Conservation (phyloP, 2,329 filamentous ascomycete genomes). For the Pseudomassariella vexata region DNA sequence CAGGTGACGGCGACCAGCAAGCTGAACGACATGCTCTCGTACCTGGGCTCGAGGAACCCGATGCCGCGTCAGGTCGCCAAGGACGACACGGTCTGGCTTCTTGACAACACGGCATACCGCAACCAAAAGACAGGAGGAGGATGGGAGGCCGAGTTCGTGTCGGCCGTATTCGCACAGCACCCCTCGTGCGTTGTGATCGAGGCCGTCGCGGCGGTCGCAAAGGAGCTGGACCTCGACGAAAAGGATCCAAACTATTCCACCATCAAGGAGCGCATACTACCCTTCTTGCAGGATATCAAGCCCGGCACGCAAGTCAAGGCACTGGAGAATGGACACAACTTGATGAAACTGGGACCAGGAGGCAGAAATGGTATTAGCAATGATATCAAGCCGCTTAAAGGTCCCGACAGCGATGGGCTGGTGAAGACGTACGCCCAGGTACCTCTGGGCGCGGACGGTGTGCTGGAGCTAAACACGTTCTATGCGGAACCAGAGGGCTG, state of each 20-base stretch:
- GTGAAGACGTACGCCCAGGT: constrained; percentile 44
- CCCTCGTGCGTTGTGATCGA: constrained; percentile 62
- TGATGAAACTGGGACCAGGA: constrained; percentile 60
- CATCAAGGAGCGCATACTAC: constrained; percentile 63
- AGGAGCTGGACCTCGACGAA: constrained; percentile 60
- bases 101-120: constrained; percentile 83
- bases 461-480: constrained; percentile 61
- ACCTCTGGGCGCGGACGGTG: constrained; percentile 45
- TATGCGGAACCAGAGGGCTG: constrained; percentile 76
- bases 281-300: constrained; percentile 72
- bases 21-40: constrained; percentile 38
- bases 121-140: constrained; percentile 32
- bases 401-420: constrained; percentile 38
- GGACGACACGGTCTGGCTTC: constrained; percentile 74
- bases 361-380: constrained; percentile 67
- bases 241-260: constrained; percentile 52
- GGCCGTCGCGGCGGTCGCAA: constrained; percentile 64
- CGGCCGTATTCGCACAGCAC: constrained; percentile 72
- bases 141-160: constrained; percentile 81
- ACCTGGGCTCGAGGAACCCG: constrained; percentile 49
- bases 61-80: constrained; percentile 53
- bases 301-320: constrained; percentile 65
- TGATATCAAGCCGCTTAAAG: constrained; percentile 42
- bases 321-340: constrained; percentile 40
- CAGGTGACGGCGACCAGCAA: constrained; percentile 17